Evolutionary conservation across 805 yeast species (phyloP).

Genomic region (Torulaspora gathmanii): DNA sequence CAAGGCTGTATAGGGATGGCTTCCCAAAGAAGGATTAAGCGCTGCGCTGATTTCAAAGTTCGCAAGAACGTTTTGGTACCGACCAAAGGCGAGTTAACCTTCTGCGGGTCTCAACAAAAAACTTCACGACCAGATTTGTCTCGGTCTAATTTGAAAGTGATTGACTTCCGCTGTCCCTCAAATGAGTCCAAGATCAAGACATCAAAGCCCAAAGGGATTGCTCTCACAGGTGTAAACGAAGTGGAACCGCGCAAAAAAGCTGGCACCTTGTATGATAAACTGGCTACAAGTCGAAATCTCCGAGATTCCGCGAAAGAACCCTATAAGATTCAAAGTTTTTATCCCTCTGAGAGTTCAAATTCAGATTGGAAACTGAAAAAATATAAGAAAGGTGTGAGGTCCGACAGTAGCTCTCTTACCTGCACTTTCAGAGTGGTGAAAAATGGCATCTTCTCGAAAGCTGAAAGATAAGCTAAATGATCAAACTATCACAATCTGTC

Average conservation of each 20-base stretch:
- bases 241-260: background rate
- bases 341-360: constrained; percentile 9
- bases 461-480: background rate
- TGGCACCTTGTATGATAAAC: background rate
- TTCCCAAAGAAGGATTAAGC: background rate
- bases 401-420: constrained; percentile 19
- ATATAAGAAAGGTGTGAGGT: constrained; percentile 9
- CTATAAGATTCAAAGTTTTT: background rate
- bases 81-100: background rate
- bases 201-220: background rate
- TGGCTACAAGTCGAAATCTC: background rate
- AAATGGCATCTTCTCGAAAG: constrained; percentile 2
- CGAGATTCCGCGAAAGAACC: background rate
- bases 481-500: no score
- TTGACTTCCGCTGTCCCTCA: background rate
- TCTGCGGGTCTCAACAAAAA: background rate
- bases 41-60: background rate
- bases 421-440: constrained; percentile 25
- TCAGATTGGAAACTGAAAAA: constrained; percentile 14
- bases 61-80: background rate
- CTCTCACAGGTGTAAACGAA: background rate
- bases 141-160: background rate
- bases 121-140: background rate
- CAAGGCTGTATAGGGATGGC: background rate
- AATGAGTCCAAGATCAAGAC: background rate